Base-by-base conservation (phyloP, 139 green algal genomes). In the Edaphochlamys debaryana region DNA sequence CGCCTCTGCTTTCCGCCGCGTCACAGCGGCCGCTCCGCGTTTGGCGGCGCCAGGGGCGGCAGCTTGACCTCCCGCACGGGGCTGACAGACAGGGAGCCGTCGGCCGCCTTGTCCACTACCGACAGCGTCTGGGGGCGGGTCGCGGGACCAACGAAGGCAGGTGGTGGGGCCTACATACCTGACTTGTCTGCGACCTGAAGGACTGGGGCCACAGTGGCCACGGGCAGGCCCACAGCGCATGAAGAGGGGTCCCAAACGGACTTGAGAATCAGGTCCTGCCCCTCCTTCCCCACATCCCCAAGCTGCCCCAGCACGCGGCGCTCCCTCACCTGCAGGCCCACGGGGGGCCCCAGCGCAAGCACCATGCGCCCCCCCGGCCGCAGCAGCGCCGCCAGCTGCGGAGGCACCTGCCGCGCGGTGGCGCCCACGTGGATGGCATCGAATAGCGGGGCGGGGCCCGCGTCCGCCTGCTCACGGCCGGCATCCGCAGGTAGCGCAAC, bases 361-460 rank as follows among this genome's bases (percentile, higher is more conserved):
- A 98, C 89, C 88, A 98, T 91, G 25, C 94, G 78, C 15, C 95
- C 95, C 3, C 92, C 92, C 0, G 87, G 85, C 54, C 79, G 79
- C 45, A 98, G 89, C 83, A 94, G 91, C 62, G 91, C 74, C 68
- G 94, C 63, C 79, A 96, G 85, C 38, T 37, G 27, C 36, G 22
- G 40, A 42, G 95, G 96, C 50, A 98, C 77, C 41, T 90, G 80
- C 15, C 89, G 87, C 7, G 95, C 94, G 54, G 96, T 95, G 37
- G 97, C 96, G 11, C 97, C 97, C 45, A 98, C 97, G 85, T 99
- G 96, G 64, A 99, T 98, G 79, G 92, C 94, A 63, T 98, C 91
- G 88, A 98, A 99, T 0, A 85, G 89, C 2, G 76, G 92, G n/a
- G 90, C 83, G n/a, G n/a, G n/a, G n/a, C n/a, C n/a, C n/a, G n/a